Percentiles rank a stretch among this genome's conserved stretches.
These are phyloP conservation scores for Aegilops bicornis DNA, from an alignment of 176 grass and related monocot species.

Conservation along the genomic window DNA sequence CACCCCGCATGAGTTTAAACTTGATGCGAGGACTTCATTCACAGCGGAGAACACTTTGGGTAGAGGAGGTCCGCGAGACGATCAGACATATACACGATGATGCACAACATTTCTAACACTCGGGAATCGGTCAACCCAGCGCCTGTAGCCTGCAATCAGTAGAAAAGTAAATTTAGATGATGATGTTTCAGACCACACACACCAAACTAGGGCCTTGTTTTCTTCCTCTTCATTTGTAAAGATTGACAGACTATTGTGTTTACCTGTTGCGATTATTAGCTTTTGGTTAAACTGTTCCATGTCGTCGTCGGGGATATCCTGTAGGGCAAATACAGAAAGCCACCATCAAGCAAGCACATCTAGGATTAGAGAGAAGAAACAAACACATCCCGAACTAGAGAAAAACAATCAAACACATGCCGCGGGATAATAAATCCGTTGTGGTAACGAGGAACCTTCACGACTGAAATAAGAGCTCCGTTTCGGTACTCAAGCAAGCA, in stretches of 20 bases:
- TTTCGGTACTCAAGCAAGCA: too few relatives aligned
- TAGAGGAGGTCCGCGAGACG: neutral
- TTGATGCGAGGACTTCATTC: neutral
- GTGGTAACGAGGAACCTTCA: too few relatives aligned
- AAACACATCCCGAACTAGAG: too few relatives aligned
- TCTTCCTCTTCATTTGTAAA: neutral
- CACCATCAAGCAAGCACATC: neutral
- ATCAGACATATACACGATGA: conserved; percentile 27
- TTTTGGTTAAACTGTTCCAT: conserved; percentile 41
- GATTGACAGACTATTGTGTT: conserved; percentile 7
- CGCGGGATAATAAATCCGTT: too few relatives aligned
- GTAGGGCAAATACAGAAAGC: neutral
- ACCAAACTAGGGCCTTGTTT: neutral
- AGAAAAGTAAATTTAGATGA: neutral
- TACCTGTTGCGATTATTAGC: conserved; percentile 52
- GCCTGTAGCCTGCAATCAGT: conserved; percentile 16
- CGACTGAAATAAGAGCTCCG: too few relatives aligned
- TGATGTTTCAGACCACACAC: neutral
- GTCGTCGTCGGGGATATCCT: conserved; percentile 43
- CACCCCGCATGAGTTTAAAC: too few relatives aligned
- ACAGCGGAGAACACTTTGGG: neutral
- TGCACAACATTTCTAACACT: conserved; percentile 44
- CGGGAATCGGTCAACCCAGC: conserved; percentile 62
- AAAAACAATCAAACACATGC: too few relatives aligned
- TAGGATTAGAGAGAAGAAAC: neutral